Base-by-base conservation (phyloP, 23 red algal genomes). In the Gracilaria domingensis region DNA sequence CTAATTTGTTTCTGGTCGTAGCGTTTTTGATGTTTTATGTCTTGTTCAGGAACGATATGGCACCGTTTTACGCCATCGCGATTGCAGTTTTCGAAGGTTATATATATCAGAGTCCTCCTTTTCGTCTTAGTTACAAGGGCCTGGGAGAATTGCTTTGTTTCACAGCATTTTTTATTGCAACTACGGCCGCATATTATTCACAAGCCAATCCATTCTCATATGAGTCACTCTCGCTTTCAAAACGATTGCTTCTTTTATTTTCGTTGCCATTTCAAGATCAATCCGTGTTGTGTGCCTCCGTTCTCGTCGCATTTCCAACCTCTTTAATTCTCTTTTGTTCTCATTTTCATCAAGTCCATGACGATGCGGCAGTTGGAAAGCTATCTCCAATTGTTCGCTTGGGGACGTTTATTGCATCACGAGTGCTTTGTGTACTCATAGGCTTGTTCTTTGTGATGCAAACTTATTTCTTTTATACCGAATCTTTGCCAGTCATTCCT, bases 21-120 rank as follows among this genome's bases (percentile, higher is more conserved):
- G 85, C 75, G 6, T 86, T 82, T 72, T 17, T 9, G 9, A 12
- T 90, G 12, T 59, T 73, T 12, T 42, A 62, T n/a, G 5, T 32
- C 13, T 66, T 42, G 26, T 65, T 28, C 18, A 28, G 58, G 8
- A 83, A 77, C 30, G 93, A 95, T 82, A 16, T 25, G 33, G 87
- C 84, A 2, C 37, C 80, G 17, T 37, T 88, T 7, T 26, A 56
- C 12, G 26, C 90, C 3, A 79, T 96, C 18, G 42, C 36, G 35
- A 9, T 82, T 25, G 85, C 94, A 0, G 94, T 96, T 1, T 65
- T 54, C 25, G 75, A 32, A 8, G 94, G 88, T 44, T 96, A 91
- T 34, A 66, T 71, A 1, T 96, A 96, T 70, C 94, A 96, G 51
- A 86, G 86, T 26, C 94, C 94, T 16, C 94, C 94, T 45, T 96